Conservation (phyloP, 1,139 yeast species). For the Blastobotrys persicus region DNA sequence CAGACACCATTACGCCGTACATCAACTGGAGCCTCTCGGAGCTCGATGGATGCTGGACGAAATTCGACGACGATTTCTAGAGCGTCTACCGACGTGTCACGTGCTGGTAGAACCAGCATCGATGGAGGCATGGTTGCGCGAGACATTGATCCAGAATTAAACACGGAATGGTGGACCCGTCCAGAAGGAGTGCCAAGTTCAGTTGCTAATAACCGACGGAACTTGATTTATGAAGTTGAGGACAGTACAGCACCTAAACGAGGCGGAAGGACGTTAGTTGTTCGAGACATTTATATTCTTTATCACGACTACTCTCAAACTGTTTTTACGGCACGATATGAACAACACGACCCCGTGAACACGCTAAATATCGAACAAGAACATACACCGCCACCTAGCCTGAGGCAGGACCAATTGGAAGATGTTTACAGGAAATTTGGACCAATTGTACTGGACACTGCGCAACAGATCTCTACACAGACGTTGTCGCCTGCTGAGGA, state of each 20-base stretch:
- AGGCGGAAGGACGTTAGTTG: slow-evolving; percentile 49
- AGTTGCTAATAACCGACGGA: slow-evolving; percentile 44
- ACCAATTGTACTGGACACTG: slow-evolving; percentile 29
- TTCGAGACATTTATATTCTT: slow-evolving; percentile 69
- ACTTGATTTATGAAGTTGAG: slow-evolving; percentile 60
- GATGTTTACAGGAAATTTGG: slow-evolving; percentile 47
- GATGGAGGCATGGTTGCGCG: slow-evolving; percentile 25
- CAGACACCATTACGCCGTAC: slow-evolving; percentile 10
- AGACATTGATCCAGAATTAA: slow-evolving; percentile 39
- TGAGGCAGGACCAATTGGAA: slow-evolving; percentile 51
- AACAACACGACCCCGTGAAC: slow-evolving; percentile 53
- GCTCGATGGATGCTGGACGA: slow-evolving; percentile 11
- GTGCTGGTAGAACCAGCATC: slow-evolving; percentile 13
- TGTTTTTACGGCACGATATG: slow-evolving; percentile 52
- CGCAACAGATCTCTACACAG: slow-evolving; percentile 27
- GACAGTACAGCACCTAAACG: slow-evolving; percentile 55
- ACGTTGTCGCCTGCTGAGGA: slow-evolving; percentile 26
- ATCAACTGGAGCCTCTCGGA: slow-evolving; percentile 9
- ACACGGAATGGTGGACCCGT: slow-evolving; percentile 63
- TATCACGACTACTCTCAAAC: slow-evolving; percentile 74
- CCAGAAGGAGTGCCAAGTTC: slow-evolving; percentile 57
- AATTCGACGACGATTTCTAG: neutral
- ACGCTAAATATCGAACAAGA: slow-evolving; percentile 49
- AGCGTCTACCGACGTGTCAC: slow-evolving; percentile 17
- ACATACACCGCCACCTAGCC: slow-evolving; percentile 47